Evolutionary conservation across 176 grass and related monocot species (phyloP).

Genomic region (Otatea glauca): DNA sequence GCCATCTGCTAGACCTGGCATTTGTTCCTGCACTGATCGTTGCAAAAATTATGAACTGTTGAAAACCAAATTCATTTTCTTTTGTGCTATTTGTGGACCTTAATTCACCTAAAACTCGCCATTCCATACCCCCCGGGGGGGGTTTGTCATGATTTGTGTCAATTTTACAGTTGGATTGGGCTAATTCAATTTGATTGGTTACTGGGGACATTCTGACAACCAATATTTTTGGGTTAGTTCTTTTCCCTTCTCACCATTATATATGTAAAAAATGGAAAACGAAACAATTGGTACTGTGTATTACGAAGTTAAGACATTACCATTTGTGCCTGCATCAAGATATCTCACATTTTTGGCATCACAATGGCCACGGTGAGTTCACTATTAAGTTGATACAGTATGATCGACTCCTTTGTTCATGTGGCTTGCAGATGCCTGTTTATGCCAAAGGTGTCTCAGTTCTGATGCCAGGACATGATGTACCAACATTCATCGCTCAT

Average conservation of each 20-base stretch:
- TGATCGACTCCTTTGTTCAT: not conserved
- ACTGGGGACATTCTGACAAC: not conserved
- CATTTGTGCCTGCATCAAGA: not conserved
- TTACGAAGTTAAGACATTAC: not conserved
- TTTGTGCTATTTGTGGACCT: not conserved
- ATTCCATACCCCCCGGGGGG: not conserved
- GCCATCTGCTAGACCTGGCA: not conserved
- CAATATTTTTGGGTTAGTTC: not conserved
- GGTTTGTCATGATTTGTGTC: not conserved
- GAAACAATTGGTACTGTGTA: not conserved
- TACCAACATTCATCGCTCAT: conserved; percentile 86
- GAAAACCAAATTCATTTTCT: not conserved
- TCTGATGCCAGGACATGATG: conserved; percentile 83
- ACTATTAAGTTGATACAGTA: not conserved
- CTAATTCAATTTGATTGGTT: conserved; percentile 1
- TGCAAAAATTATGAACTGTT: not conserved
- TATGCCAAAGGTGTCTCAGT: conserved; percentile 90
- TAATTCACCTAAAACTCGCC: not conserved
- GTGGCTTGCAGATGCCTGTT: conserved; percentile 71
- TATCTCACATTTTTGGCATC: not conserved
- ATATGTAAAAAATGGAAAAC: not conserved
- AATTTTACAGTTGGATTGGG: not conserved
- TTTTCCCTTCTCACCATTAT: not conserved
- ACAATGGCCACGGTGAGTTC: not conserved
- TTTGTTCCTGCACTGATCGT: not conserved